phyloP scores from a whole-genome alignment of 1,284 basidiomycete species.

The Ceratobasidium sp. region DNA sequence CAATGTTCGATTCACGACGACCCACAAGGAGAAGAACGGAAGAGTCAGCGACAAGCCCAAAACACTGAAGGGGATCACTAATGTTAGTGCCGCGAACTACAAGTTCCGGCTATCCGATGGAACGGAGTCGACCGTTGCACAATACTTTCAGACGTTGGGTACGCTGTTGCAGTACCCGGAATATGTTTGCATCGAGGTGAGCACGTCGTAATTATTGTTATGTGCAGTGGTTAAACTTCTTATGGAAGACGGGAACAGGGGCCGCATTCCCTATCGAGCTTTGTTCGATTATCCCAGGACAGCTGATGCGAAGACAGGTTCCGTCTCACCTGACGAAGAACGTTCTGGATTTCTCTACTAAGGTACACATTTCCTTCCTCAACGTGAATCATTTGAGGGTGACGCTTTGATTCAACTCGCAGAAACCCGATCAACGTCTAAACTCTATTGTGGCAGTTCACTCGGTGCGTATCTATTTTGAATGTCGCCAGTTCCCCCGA shows the following conservation, averaged over 20 bases:
- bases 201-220: neutral
- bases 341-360: conserved; percentile 79
- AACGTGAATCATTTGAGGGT: no score
- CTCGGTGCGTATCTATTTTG: conserved; percentile 21
- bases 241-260: conserved; percentile 9
- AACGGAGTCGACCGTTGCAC: conserved; percentile 38
- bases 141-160: conserved; percentile 44
- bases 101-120: conserved; percentile 63
- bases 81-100: conserved; percentile 64
- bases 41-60: conserved; percentile 54
- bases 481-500: no score
- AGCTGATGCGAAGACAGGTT: conserved; percentile 80
- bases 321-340: conserved; percentile 74
- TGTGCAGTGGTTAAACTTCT: neutral
- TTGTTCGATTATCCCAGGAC: conserved; percentile 73
- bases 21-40: conserved; percentile 54
- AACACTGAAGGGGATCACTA: conserved; percentile 69
- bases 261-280: conserved; percentile 70
- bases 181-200: conserved; percentile 43
- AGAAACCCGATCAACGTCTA: conserved; percentile 32
- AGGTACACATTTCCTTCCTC: neutral
- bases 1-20: conserved; percentile 69
- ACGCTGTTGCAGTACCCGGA: conserved; percentile 37
- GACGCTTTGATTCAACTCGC: neutral
- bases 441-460: conserved; percentile 29